Base-by-base conservation (phyloP, 495 filamentous ascomycete genomes). In the Penicillium manginii region DNA sequence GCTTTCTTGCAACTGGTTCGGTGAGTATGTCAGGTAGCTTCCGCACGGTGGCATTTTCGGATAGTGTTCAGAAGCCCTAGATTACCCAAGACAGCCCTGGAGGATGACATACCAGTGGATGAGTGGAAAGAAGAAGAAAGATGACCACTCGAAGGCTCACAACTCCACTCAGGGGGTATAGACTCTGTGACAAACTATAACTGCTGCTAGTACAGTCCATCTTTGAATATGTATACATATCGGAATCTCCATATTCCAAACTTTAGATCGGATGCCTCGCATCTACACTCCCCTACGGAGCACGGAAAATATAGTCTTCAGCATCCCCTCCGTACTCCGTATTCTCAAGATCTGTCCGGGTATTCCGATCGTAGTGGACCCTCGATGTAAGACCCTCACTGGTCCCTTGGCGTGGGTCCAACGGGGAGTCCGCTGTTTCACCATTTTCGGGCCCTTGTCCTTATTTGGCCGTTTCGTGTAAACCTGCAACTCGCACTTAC, bases 361-460 rank as follows among this genome's bases (percentile, higher is more conserved):
- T 53, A 49, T 47, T n/a, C 50, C 57, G 50, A 59, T 59, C 57
- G 50, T 26, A 21, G 63, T 69, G 66, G 63, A 51, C 33, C 29
- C 35, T 15, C 18, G 39, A 65, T 61, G 50, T 55, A 68, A 57
- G 57, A 57, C 62, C 52, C 49, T 66, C 51, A 68, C 65, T 68
- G 65, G 65, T 31, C 48, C 43, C 35, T 19, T 37, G 17, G 3
- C 6, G 23, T 23, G 42, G 31, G 50, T n/a, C 46, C 43, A 31
- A 59, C 14, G 35, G 19, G 31, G 54, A 22, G 46, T 57, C 61
- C 51, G 60, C 42, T 55, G 73, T 76, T 76, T 76, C 73, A 76
- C 66, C 66, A 73, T 70, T 47, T 19, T 67, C 69, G 70, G 70
- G 70, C 67, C 69, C 72, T 73, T 73, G 64, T 62, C 73, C 63